phyloP scores from a whole-genome alignment of 1,284 basidiomycete species.

The Ceratobasidium sp. region DNA sequence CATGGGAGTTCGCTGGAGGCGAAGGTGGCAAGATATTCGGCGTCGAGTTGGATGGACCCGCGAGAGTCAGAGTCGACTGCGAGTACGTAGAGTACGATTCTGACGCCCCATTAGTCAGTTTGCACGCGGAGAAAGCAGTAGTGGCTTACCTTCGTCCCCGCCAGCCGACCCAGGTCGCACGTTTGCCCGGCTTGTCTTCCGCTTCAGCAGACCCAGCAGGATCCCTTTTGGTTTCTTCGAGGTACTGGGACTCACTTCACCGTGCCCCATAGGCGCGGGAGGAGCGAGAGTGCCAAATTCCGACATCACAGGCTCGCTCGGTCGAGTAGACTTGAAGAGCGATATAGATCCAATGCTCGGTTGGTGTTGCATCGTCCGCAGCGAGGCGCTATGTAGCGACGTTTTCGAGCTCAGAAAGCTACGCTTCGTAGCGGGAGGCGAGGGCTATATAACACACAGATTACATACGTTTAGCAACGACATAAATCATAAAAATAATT shows the following conservation, averaged over 20 bases:
- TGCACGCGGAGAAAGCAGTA: too few species aligned
- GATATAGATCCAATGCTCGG: slow-evolving; percentile 38
- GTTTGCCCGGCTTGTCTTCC: slow-evolving; percentile 34
- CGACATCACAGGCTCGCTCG: slow-evolving; percentile 5
- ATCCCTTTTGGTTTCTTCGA: slow-evolving; percentile 16
- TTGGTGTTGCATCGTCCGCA: slow-evolving; percentile 37
- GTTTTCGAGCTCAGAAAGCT: slow-evolving; percentile 42
- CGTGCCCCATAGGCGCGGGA: neutral
- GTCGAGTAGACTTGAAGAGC: slow-evolving; percentile 26
- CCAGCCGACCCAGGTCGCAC: slow-evolving; percentile 30
- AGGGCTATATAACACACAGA: slow-evolving; percentile 17
- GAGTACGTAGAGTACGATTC: too few species aligned
- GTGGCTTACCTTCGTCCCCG: slow-evolving; percentile 25
- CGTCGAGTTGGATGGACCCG: too few species aligned
- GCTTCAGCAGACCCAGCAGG: slow-evolving; percentile 28
- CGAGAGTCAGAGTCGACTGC: too few species aligned
- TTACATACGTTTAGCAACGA: neutral
- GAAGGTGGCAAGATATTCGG: too few species aligned
- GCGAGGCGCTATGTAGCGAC: neutral
- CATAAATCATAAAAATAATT: neutral
- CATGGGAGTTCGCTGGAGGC: too few species aligned
- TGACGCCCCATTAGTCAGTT: too few species aligned
- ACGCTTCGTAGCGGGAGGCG: slow-evolving; percentile 38
- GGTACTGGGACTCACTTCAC: slow-evolving; percentile 14
- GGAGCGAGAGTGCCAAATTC: neutral